Evolutionary conservation across 441 rosid species (phyloP).

Genomic region (Flueggea neowawraea): DNA sequence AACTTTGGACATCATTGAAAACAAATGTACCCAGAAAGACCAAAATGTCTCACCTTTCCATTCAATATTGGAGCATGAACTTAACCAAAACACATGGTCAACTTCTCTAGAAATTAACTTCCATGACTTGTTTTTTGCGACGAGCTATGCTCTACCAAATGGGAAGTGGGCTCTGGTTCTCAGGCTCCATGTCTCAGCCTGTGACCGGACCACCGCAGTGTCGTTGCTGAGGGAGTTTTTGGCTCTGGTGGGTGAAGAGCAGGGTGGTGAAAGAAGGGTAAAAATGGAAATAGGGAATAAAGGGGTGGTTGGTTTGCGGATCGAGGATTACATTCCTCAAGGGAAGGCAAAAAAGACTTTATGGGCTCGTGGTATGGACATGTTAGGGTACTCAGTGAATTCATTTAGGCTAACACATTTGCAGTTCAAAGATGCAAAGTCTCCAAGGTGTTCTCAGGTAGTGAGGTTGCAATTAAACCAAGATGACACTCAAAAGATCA

Average conservation of each 20-base stretch:
- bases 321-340: slow-evolving; percentile 41
- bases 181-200: slow-evolving; percentile 40
- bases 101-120: not conserved
- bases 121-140: slow-evolving; percentile 34
- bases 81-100: slow-evolving; percentile 37
- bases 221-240: slow-evolving; percentile 37
- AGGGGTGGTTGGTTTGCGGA: slow-evolving; percentile 23
- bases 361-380: slow-evolving; percentile 49
- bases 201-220: slow-evolving; percentile 48
- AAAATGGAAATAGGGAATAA: slow-evolving; percentile 6
- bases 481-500: slow-evolving; percentile 31
- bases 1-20: slow-evolving; percentile 28
- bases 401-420: slow-evolving; percentile 34
- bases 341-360: slow-evolving; percentile 37
- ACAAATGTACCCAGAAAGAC: not conserved
- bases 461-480: slow-evolving; percentile 31
- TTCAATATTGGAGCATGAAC: slow-evolving; percentile 44
- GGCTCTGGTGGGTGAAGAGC: slow-evolving; percentile 13
- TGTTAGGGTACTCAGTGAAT: slow-evolving; percentile 47
- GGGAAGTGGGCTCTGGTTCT: slow-evolving; percentile 32
- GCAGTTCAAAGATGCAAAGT: slow-evolving; percentile 30
- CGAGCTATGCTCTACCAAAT: slow-evolving; percentile 25
- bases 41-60: slow-evolving; percentile 22
- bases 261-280: not conserved
- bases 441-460: slow-evolving; percentile 34